Evolutionary conservation across 1,139 yeast genomes (phyloP).

Genomic region (Lodderomyces theae): DNA sequence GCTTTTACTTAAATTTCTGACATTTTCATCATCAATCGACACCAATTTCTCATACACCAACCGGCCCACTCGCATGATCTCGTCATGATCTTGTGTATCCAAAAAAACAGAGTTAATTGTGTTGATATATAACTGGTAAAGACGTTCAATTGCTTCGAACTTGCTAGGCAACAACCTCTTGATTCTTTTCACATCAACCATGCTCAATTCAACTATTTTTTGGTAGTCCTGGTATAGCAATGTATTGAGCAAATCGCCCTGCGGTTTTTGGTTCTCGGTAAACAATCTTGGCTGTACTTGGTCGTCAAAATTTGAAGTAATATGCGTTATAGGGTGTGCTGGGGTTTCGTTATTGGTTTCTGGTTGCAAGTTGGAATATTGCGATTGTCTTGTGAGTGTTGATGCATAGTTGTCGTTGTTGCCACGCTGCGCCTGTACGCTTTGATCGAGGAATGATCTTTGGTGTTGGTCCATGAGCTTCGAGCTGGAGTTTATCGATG

Average conservation of each 20-base stretch:
- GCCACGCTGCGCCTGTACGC: neutral
- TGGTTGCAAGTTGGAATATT: constrained; percentile 6
- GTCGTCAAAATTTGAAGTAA: neutral
- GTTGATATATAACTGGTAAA: constrained; percentile 17
- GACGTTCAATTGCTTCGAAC: constrained; percentile 11
- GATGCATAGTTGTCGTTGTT: neutral
- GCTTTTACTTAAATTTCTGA: constrained; percentile 11
- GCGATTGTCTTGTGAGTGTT: constrained; percentile 2
- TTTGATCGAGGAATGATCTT: neutral
- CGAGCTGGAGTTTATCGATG: constrained; percentile 10
- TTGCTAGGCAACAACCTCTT: constrained; percentile 18
- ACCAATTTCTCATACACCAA: constrained; percentile 13
- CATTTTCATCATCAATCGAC: constrained; percentile 15
- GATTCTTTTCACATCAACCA: constrained; percentile 20
- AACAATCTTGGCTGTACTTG: neutral
- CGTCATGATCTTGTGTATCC: constrained; percentile 18
- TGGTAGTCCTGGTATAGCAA: constrained; percentile 13
- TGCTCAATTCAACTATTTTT: constrained; percentile 12
- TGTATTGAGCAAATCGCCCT: constrained; percentile 12
- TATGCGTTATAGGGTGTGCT: constrained; percentile 6
- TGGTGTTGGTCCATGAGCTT: constrained; percentile 1
- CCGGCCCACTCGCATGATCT: constrained; percentile 11
- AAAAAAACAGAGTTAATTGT: constrained; percentile 17
- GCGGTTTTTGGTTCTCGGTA: neutral
- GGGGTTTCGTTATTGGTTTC: neutral